Evolutionary conservation across 1,139 yeast genomes (phyloP), one percentile per base, ranked within the genome.

Genomic region (Pneumocystis oryctolagi): DNA sequence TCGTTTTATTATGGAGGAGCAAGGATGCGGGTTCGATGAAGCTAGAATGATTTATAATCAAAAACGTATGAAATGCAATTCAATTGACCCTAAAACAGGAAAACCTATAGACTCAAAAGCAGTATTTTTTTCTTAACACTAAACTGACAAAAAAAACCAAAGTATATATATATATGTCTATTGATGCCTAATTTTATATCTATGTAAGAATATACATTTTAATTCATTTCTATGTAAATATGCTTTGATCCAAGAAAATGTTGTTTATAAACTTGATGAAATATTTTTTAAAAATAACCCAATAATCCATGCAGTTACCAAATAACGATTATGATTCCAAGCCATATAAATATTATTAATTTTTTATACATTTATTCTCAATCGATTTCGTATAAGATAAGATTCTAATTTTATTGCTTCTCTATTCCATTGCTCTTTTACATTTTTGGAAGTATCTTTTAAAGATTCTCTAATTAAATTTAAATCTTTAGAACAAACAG

Each of bases 1-100:
- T 20, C 75, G 76, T 65, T 68, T 72, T 42, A 75, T 86, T 25
- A 87, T 87, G 94, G 70, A 75, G 5, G 73, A 75, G 32, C 70
- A 74, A 57, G 71, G 76, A 31, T 64, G 85, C 47, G 70, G 80
- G 0, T 87, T 87, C 72, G 95, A 87, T 70, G 82, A 83, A 60
- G 95, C 95, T 0, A 76, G 95, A 64, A 73, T 80, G 14, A 71
- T 76, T 14, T 55, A 30, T 34, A 31, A 34, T 20, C 59, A 53
- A n/a, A 31, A n/a, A 18, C 12, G 39, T 4, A 25, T 25, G 42
- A 56, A 56, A 62, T 18, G 25, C 16, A 20, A 28, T 16, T 64
- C 63, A 14, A 64, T 64, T 53, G 65, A 64, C 40, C 65, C 65
- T 1, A 61, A 60, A 40, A 62, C 65, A 34, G 65, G 65, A 14